phyloP scores from a whole-genome alignment of 192 early-diverging fungal genomes.

The Coemansia pectinata region DNA sequence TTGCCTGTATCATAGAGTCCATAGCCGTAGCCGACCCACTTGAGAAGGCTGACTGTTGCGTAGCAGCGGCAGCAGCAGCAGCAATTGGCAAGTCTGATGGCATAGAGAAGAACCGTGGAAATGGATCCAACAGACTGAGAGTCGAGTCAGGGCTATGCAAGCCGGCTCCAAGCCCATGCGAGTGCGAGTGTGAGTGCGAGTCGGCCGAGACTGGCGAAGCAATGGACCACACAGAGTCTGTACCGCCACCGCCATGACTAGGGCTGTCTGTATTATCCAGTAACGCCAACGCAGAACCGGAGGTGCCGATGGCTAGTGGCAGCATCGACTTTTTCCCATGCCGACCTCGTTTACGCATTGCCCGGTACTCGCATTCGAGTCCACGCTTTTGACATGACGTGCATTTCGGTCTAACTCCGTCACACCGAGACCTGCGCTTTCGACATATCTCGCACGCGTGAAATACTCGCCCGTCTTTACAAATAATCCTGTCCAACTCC shows the following conservation, averaged over 20 bases:
- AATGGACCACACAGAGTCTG: constrained; percentile 24
- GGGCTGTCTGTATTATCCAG: neutral
- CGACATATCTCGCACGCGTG: constrained; percentile 54
- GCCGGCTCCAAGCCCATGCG: neutral
- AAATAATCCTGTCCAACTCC: constrained; percentile 32
- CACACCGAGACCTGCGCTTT: constrained; percentile 45
- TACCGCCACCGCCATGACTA: neutral
- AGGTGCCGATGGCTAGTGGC: neutral
- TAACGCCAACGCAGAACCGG: neutral
- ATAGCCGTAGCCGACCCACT: neutral
- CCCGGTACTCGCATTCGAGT: constrained; percentile 47
- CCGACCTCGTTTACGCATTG: constrained; percentile 54
- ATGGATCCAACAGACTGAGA: constrained; percentile 21
- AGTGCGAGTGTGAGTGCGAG: constrained; percentile 1
- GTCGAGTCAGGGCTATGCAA: constrained; percentile 7
- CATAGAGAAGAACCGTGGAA: constrained; percentile 41
- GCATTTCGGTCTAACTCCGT: constrained; percentile 40
- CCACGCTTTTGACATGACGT: constrained; percentile 44
- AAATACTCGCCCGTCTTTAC: constrained; percentile 54
- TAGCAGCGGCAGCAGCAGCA: neutral
- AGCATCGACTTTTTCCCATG: constrained; percentile 32
- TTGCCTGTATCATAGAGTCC: constrained; percentile 7
- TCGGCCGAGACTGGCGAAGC: constrained; percentile 8
- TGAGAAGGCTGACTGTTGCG: constrained; percentile 1
- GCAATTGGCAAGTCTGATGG: constrained; percentile 10